Evolutionary conservation across 2,329 filamentous ascomycete genomes (phyloP).

Genomic region (Aspergillus novofumigatus): DNA sequence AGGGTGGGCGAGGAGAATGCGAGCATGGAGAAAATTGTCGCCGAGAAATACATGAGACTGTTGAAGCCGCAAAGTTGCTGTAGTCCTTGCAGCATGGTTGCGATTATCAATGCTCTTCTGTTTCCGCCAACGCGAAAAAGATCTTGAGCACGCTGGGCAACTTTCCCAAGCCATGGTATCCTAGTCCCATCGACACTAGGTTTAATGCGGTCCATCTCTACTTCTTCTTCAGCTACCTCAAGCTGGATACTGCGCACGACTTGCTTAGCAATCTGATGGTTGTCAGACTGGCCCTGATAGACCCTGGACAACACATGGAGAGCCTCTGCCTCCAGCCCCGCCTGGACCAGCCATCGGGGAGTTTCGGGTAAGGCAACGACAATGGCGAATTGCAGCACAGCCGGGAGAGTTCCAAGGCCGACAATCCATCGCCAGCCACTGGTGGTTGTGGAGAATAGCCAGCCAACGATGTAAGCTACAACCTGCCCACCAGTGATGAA

Average conservation of each 20-base stretch:
- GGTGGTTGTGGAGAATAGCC: conserved; percentile 59
- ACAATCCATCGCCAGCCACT: conserved; percentile 90
- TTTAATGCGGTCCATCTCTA: conserved; percentile 34
- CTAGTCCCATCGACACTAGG: conserved; percentile 5
- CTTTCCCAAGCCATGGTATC: conserved; percentile 23
- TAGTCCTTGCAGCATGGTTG: conserved; percentile 78
- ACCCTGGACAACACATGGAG: conserved; percentile 61
- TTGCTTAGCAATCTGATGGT: conserved; percentile 49
- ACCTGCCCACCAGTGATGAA: conserved; percentile 88
- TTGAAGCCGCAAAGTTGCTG: conserved; percentile 92
- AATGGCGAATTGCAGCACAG: conserved; percentile 64
- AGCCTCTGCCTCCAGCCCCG: conserved; percentile 59
- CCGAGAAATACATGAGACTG: conserved; percentile 87
- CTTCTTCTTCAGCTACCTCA: conserved; percentile 68
- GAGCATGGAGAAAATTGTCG: conserved; percentile 73
- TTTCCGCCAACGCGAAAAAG: conserved; percentile 46
- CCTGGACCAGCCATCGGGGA: conserved; percentile 78
- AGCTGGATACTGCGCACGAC: conserved; percentile 67
- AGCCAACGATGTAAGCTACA: conserved; percentile 80
- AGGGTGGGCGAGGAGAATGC: conserved; percentile 75
- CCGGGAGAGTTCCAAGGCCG: conserved; percentile 75
- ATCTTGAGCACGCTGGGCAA: conserved; percentile 24
- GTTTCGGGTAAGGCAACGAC: conserved; percentile 78
- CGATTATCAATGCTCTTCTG: conserved; percentile 70
- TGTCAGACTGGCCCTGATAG: conserved; percentile 49